Evolutionary conservation across 305 asterid species (phyloP), one percentile per base, ranked within the genome.

Genomic region (Solanum hybrid): DNA sequence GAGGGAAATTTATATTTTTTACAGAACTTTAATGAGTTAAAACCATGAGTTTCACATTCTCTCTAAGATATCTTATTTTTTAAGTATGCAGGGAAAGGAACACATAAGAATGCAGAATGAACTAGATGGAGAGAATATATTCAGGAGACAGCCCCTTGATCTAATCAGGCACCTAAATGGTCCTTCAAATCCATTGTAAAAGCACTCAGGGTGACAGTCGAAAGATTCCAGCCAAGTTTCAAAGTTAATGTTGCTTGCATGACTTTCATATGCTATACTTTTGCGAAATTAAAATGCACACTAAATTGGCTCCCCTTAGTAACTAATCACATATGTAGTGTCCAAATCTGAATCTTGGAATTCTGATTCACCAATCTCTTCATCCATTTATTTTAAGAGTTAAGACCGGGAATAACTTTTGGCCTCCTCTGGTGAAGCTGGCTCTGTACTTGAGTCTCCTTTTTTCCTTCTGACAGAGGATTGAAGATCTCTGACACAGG

Each of bases 151-250:
- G 64, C 12, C 56, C 78, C 90, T 81, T 1, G 29, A 66, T 81
- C 51, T 42, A 71, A 89, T 34, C 78, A 51, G 75, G 78, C 75
- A 32, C 89, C 86, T 77, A 69, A 27, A 89, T 15, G 87, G 32
- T 29, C 45, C 86, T 84, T 89, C 88, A 38, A 66, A 81, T 88
- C 29, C 79, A 66, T 78, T n/a, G n/a, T 88, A 64, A 78, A 88
- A 36, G 84, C 69, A 26, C 31, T 81, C 22, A 66, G 77, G 71
- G 19, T 80, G 79, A 38, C n/a, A 8, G 8, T 82, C 38, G 31
- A 89, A 37, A 11, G 87, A 35, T 34, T 89, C 88, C 82, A 71
- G 51, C 22, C 66, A 72, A 84, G 87, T 84, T 31, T 84, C 40
- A 51, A 51, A 84, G 31, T 45, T 71, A 69, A 38, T 87, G 64